Conservation (phyloP, 441 rosid species). For the Pelargonium cotyledonis region DNA sequence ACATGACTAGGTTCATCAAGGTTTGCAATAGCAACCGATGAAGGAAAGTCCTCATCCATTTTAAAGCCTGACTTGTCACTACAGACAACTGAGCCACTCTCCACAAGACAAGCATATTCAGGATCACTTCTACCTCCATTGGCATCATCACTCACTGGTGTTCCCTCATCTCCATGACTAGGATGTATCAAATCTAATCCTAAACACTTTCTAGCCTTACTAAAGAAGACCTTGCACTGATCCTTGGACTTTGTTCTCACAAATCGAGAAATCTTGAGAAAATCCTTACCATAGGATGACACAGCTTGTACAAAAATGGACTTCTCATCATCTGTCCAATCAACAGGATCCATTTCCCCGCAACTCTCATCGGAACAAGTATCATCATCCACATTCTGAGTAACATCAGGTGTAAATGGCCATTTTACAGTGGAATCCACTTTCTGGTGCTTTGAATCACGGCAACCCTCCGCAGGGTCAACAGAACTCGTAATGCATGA, state of each 20-base stretch:
- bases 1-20: constrained; percentile 32
- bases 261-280: constrained; percentile 52
- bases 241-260: constrained; percentile 70
- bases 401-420: constrained; percentile 54
- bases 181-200: constrained; percentile 67
- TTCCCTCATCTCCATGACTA: constrained; percentile 34
- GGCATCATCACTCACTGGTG: constrained; percentile 48
- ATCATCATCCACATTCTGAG: constrained; percentile 67
- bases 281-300: constrained; percentile 77
- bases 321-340: constrained; percentile 95
- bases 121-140: constrained; percentile 67
- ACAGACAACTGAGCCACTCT: constrained; percentile 45
- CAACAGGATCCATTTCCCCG: constrained; percentile 69
- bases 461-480: constrained; percentile 48
- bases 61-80: constrained; percentile 39
- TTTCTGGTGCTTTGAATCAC: constrained; percentile 43
- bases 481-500: constrained; percentile 71
- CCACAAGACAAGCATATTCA: constrained; percentile 54
- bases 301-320: constrained; percentile 64
- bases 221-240: constrained; percentile 83
- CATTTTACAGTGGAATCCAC: constrained; percentile 38
- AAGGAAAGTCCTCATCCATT: constrained; percentile 36
- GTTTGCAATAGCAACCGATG: constrained; percentile 25
- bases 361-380: constrained; percentile 91
- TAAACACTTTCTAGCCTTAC: constrained; percentile 92